Percentiles rank a stretch among this genome's conserved stretches.
These are phyloP conservation scores for Polysphondylium violaceum DNA, from an alignment of 78 protist genomes.

Conservation along the genomic window DNA sequence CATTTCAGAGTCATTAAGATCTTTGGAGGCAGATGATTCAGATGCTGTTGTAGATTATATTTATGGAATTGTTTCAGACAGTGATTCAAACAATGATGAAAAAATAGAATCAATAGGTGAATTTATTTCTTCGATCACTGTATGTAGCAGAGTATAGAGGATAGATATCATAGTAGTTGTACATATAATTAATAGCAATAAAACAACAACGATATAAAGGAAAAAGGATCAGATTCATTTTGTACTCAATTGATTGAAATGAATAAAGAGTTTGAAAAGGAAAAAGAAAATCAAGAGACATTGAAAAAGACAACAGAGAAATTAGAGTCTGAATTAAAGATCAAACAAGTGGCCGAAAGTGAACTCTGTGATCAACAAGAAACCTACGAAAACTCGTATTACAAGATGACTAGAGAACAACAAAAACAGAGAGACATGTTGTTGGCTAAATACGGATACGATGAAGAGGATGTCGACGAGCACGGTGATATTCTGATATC, in stretches of 20 bases:
- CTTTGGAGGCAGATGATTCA: constrained; percentile 22
- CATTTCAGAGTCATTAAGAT: constrained; percentile 10
- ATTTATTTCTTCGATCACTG: constrained; percentile 31
- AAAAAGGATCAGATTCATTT: constrained; percentile 18
- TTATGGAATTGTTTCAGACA: constrained; percentile 34
- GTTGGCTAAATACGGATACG: constrained; percentile 56
- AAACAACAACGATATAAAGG: constrained; percentile 12
- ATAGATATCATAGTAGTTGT: not conserved
- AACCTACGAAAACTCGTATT: constrained; percentile 21
- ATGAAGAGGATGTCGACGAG: constrained; percentile 49
- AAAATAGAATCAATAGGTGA: constrained; percentile 49
- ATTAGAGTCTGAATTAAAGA: constrained; percentile 45
- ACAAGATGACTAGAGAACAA: constrained; percentile 61
- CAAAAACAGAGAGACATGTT: constrained; percentile 61
- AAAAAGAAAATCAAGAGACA: not conserved
- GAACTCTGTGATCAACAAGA: not conserved
- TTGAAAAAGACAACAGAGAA: constrained; percentile 1
- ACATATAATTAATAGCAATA: too few relatives aligned
- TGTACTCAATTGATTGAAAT: not conserved
- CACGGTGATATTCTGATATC: constrained; percentile 56
- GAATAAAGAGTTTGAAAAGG: constrained; percentile 18
- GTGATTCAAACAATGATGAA: not conserved
- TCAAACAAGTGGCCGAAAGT: constrained; percentile 22
- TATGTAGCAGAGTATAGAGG: not conserved
- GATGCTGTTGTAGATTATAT: constrained; percentile 46